Evolutionary conservation across 345 rosid species (phyloP).

Genomic region (Anastatica hierochuntica): DNA sequence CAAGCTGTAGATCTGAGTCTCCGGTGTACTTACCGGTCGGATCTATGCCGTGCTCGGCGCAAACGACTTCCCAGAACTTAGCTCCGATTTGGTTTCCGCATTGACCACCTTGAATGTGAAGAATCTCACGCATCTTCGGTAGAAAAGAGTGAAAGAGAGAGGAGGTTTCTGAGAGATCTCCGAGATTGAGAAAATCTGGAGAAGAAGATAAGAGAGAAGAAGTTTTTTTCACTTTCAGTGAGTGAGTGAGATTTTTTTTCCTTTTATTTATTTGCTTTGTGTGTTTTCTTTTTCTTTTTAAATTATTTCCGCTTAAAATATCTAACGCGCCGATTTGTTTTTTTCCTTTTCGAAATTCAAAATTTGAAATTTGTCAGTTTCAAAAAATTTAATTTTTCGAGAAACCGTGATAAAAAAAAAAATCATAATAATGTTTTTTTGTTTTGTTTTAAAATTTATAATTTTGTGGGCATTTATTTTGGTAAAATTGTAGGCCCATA

Average conservation of each 20-base stretch:
- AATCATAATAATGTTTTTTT: too few relatives aligned
- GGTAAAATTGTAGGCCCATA: too few relatives aligned
- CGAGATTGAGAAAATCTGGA: background rate
- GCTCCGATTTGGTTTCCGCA: slow-evolving; percentile 18
- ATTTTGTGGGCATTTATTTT: too few relatives aligned
- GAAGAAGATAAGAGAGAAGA: background rate
- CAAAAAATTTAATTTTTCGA: too few relatives aligned
- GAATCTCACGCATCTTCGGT: slow-evolving; percentile 22
- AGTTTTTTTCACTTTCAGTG: too few relatives aligned
- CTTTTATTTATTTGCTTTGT: background rate
- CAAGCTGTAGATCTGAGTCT: slow-evolving; percentile 16
- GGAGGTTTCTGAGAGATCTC: background rate
- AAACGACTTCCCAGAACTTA: too few relatives aligned
- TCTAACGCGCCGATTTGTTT: slow-evolving; percentile 8
- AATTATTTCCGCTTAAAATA: background rate
- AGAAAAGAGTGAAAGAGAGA: background rate
- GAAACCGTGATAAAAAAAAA: too few relatives aligned
- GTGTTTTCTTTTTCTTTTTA: background rate
- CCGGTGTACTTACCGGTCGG: slow-evolving; percentile 16
- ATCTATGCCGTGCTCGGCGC: slow-evolving; percentile 18
- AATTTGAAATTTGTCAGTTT: background rate
- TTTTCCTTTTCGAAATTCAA: too few relatives aligned
- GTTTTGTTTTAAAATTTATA: background rate
- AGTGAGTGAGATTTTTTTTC: background rate
- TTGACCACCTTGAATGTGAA: slow-evolving; percentile 19